Conservation (phyloP, 176 grass and related monocot species). For the Dendrocalamus sinicus region DNA sequence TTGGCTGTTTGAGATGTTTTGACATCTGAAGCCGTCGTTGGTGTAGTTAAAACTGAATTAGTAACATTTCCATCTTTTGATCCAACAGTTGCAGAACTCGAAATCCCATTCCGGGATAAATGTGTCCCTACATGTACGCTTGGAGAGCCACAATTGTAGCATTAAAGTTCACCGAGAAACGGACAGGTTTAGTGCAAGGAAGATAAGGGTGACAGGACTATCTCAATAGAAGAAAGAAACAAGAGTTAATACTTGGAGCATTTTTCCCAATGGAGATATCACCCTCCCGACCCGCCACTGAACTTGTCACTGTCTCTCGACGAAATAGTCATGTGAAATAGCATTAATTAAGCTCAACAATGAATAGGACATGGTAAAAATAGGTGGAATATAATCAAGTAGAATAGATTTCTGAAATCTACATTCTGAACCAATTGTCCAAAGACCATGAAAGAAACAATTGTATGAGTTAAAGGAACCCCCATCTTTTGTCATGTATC, state of each 20-base stretch:
- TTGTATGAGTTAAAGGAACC: not conserved
- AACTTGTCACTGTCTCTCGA: too few species aligned
- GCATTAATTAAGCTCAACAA: slow-evolving; percentile 41
- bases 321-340: too few species aligned
- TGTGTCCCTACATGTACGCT: slow-evolving; percentile 35
- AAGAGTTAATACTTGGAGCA: slow-evolving; percentile 36
- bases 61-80: slow-evolving; percentile 36
- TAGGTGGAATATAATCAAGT: slow-evolving; percentile 6
- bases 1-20: slow-evolving; percentile 44
- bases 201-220: not conserved
- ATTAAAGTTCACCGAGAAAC: not conserved
- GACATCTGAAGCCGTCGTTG: slow-evolving; percentile 32
- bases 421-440: not conserved
- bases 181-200: slow-evolving; percentile 25
- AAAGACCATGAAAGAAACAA: not conserved
- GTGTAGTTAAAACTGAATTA: slow-evolving; percentile 34
- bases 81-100: slow-evolving; percentile 37
- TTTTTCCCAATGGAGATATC: slow-evolving; percentile 37
- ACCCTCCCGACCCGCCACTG: not conserved
- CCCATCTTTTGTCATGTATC: not conserved
- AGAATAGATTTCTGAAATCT: slow-evolving; percentile 12
- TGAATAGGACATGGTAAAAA: not conserved
- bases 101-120: slow-evolving; percentile 27
- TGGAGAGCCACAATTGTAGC: not conserved
- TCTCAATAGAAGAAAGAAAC: slow-evolving; percentile 8